Evolutionary conservation across 2,329 filamentous ascomycete species (phyloP).

Genomic region (Phaeoacremonium minimum): DNA sequence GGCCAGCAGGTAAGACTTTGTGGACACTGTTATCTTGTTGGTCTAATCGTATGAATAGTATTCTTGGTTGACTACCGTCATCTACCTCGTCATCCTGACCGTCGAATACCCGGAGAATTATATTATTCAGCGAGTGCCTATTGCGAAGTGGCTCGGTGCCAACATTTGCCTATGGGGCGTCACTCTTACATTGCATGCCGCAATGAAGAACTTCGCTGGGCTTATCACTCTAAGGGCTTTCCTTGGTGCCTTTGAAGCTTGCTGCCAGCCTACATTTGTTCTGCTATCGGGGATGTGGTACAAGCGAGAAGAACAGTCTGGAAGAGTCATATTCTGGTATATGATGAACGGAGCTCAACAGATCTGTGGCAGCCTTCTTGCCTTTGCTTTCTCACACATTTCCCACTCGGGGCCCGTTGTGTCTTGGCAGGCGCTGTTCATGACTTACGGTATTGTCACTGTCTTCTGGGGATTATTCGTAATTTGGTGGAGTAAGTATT

Average conservation of each 20-base stretch:
- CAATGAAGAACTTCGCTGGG: conserved; percentile 42
- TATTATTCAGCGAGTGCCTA: conserved; percentile 46
- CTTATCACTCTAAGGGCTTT: conserved; percentile 45
- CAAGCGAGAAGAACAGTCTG: conserved; percentile 48
- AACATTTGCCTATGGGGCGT: conserved; percentile 50
- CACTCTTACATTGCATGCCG: conserved; percentile 42
- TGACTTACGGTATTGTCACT: conserved; percentile 35
- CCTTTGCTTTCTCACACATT: conserved; percentile 40
- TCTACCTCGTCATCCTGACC: conserved; percentile 52
- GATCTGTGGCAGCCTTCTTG: conserved; percentile 52
- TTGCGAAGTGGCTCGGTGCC: conserved; percentile 46
- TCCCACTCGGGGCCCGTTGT: conserved; percentile 9
- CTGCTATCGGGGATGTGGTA: conserved; percentile 54
- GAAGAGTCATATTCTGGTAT: conserved; percentile 51
- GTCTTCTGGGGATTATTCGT: conserved; percentile 40
- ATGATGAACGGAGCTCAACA: conserved; percentile 58
- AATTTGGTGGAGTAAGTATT: conserved; percentile 32
- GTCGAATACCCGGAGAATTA: conserved; percentile 57
- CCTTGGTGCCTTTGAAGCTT: conserved; percentile 54
- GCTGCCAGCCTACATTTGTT: conserved; percentile 51
- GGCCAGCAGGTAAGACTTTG: too few relatives aligned
- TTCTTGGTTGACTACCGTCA: conserved; percentile 54
- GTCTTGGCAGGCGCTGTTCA: conserved; percentile 43
- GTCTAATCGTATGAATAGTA: too few relatives aligned
- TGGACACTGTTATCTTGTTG: too few relatives aligned